Conservation (phyloP, 805 yeast species). For the Barnettozyma californica region DNA sequence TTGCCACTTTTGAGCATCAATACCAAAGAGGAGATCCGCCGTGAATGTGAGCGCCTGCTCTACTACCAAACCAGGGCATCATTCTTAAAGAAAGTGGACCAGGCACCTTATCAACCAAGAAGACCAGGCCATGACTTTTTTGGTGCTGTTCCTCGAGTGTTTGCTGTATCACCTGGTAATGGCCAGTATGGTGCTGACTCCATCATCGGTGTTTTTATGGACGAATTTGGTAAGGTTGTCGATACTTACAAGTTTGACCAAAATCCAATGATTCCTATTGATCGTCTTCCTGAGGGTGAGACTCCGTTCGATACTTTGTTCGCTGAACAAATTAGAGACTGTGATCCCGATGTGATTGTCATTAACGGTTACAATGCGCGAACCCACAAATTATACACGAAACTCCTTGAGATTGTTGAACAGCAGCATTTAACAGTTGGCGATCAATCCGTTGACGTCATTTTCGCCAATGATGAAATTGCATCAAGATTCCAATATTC, state of each 20-base stretch:
- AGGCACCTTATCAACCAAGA: constrained; percentile 87
- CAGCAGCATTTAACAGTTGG: constrained; percentile 48
- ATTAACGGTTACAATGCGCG: constrained; percentile 82
- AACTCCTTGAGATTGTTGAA: constrained; percentile 50
- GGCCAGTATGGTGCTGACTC: constrained; percentile 82
- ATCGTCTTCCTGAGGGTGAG: constrained; percentile 38
- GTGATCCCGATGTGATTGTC: constrained; percentile 85
- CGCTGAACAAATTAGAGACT: constrained; percentile 50
- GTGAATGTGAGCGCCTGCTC: constrained; percentile 67
- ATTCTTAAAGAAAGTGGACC: constrained; percentile 72
- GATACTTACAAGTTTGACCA: constrained; percentile 76
- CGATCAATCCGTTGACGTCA: constrained; percentile 53
- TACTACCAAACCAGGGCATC: constrained; percentile 64
- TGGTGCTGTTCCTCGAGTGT: constrained; percentile 81
- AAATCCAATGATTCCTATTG: constrained; percentile 48
- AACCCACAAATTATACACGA: constrained; percentile 55
- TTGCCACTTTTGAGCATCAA: constrained; percentile 64
- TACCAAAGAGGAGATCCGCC: constrained; percentile 76
- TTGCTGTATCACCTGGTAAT: constrained; percentile 80
- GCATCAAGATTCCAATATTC: constrained; percentile 86
- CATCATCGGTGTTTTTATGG: constrained; percentile 72
- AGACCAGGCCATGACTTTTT: constrained; percentile 47
- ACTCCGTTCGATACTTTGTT: constrained; percentile 63
- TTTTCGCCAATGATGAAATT: constrained; percentile 90
- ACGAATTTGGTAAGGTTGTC: constrained; percentile 73